Conservation (phyloP, 345 rosid species). For the Microthlaspi erraticum region DNA sequence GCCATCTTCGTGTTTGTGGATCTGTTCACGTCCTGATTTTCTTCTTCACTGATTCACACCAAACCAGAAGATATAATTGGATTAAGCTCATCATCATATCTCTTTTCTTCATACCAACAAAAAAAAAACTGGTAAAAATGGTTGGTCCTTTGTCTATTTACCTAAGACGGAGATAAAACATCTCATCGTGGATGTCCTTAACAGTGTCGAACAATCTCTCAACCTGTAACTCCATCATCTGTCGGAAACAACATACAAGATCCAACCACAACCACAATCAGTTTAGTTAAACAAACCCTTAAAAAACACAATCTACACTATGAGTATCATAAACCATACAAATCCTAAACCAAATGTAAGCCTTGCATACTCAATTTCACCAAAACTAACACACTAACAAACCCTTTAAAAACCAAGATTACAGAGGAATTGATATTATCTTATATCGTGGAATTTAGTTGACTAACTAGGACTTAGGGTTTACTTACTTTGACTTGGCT, state of each 20-base stretch:
- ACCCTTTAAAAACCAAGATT: neutral
- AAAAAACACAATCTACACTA: neutral
- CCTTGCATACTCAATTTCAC: neutral
- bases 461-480: neutral
- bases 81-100: conserved; percentile 6
- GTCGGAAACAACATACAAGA: conserved; percentile 29
- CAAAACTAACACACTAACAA: neutral
- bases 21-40: conserved; percentile 37
- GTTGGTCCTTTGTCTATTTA: conserved; percentile 28
- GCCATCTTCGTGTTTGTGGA: conserved; percentile 42
- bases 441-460: neutral
- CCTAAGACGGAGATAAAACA: conserved; percentile 82
- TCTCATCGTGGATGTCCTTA: conserved; percentile 70
- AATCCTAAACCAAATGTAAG: neutral
- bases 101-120: conserved; percentile 3
- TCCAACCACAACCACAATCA: conserved; percentile 9
- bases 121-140: neutral
- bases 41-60: conserved; percentile 26
- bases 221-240: conserved; percentile 78
- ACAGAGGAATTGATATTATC: neutral
- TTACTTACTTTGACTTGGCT: conserved; percentile 72
- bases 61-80: neutral
- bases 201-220: conserved; percentile 69
- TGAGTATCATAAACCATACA: neutral
- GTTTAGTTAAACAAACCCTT: neutral